Evolutionary conservation across 164 flowering plant genomes (phyloP).

Genomic region (Akebia trifoliata): DNA sequence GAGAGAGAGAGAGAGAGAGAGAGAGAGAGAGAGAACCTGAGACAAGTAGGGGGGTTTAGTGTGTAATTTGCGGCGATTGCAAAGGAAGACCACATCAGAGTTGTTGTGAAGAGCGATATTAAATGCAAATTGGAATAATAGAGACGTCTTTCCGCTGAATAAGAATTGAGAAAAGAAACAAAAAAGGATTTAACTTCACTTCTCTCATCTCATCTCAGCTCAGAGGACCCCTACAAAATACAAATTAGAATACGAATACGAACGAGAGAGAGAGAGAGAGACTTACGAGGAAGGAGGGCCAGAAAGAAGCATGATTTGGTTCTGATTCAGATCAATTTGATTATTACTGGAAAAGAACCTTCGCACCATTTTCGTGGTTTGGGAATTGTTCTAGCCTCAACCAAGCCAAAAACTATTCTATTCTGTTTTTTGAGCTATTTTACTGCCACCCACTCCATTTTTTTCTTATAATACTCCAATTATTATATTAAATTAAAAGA

Average conservation of each 20-base stretch:
- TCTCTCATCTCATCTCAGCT: too few species aligned
- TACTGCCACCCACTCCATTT: too few species aligned
- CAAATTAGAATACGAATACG: not conserved
- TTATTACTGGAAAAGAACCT: constrained; percentile 40
- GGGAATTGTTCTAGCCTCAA: not conserved
- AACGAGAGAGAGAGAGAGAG: not conserved
- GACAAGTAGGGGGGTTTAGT: constrained; percentile 74
- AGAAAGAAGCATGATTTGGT: constrained; percentile 46
- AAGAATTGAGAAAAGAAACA: not conserved
- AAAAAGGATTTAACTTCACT: not conserved
- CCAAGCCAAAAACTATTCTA: too few species aligned
- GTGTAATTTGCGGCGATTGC: constrained; percentile 57
- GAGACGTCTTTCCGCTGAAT: constrained; percentile 79
- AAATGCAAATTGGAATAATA: constrained; percentile 77
- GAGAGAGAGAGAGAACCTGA: constrained; percentile 33
- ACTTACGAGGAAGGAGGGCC: constrained; percentile 78
- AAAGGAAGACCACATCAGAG: constrained; percentile 51
- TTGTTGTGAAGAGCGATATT: constrained; percentile 34
- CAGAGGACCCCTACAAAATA: too few species aligned
- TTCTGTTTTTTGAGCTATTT: too few species aligned
- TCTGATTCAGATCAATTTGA: not conserved
- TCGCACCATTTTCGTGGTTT: constrained; percentile 46
- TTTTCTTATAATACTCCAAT: too few species aligned
- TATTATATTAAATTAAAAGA: too few species aligned
- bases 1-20: not conserved